These are phyloP conservation scores for Westerdykella ornata DNA, from an alignment of 2,329 filamentous ascomycete species.

Conservation along the genomic window DNA sequence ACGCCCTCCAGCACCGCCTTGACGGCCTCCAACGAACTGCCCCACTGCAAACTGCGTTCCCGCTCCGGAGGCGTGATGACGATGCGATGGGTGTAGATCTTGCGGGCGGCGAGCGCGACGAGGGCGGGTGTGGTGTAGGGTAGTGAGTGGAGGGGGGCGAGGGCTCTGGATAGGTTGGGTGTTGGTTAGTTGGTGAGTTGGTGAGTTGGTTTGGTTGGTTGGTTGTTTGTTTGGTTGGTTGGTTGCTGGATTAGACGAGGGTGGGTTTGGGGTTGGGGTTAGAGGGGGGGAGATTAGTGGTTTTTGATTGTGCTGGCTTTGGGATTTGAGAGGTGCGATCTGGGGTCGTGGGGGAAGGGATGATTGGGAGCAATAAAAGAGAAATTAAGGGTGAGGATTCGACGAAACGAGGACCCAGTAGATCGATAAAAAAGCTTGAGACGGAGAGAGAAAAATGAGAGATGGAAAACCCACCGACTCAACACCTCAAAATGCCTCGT, in stretches of 20 bases:
- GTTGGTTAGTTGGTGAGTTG: conserved; percentile 11
- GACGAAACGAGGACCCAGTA: too few species aligned
- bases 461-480: conserved; percentile 44
- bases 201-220: neutral
- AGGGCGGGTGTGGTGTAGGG: conserved; percentile 79
- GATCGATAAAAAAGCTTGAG: too few species aligned
- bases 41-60: conserved; percentile 90
- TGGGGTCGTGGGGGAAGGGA: too few species aligned
- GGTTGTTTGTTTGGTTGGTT: too few species aligned
- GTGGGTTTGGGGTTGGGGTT: too few species aligned
- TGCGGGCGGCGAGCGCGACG: conserved; percentile 72
- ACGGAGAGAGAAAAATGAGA: neutral
- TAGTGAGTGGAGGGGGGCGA: conserved; percentile 75
- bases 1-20: conserved; percentile 56
- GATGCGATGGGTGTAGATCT: conserved; percentile 83
- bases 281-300: too few species aligned
- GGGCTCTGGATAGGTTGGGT: conserved; percentile 42
- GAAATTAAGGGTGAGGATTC: too few species aligned
- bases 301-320: too few species aligned
- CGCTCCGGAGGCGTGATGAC: conserved; percentile 59
- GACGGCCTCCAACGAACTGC: conserved; percentile 68
- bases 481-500: conserved; percentile 71
- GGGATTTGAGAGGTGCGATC: too few species aligned
- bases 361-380: too few species aligned
- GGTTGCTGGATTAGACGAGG: too few species aligned